These are phyloP conservation scores for Kluyveromyces sp. DNA, from an alignment of 1,139 yeast genomes.

Conservation along the genomic window DNA sequence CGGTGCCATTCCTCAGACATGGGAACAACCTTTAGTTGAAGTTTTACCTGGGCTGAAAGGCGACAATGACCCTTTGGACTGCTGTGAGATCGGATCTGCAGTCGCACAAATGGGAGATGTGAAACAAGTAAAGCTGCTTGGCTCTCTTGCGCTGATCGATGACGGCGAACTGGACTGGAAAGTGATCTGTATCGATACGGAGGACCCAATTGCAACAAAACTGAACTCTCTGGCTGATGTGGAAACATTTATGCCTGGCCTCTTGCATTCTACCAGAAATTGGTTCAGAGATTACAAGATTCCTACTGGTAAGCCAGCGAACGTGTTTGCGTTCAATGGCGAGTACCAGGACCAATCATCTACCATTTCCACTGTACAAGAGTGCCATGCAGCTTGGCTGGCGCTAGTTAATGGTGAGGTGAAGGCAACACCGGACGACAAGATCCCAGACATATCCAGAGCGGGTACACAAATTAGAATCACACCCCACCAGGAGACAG, in stretches of 20 bases:
- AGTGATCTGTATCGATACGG: conserved; percentile 73
- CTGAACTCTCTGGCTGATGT: conserved; percentile 80
- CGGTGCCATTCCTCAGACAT: conserved; percentile 98
- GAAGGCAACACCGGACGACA: no score
- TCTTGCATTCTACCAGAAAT: conserved; percentile 73
- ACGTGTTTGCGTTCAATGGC: conserved; percentile 80
- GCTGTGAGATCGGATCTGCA: conserved; percentile 80
- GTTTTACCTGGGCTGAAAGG: conserved; percentile 54
- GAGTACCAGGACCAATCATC: conserved; percentile 63
- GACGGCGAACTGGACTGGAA: conserved; percentile 99
- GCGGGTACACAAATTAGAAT: conserved; percentile 22
- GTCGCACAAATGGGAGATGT: conserved; percentile 52
- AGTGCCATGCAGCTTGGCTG: conserved; percentile 78
- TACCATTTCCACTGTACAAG: conserved; percentile 64
- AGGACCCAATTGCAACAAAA: conserved; percentile 72
- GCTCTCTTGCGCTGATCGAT: conserved; percentile 88
- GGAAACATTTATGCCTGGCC: conserved; percentile 73
- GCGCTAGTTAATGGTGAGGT: conserved; percentile 51
- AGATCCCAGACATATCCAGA: no score
- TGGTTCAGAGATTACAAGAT: conserved; percentile 96
- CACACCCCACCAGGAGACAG: conserved; percentile 23
- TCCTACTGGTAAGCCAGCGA: conserved; percentile 88
- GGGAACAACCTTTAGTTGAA: conserved; percentile 66
- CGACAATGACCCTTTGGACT: conserved; percentile 94
- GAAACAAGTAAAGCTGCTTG: conserved; percentile 85